Evolutionary conservation across 305 asterid genomes (phyloP), one percentile per base, ranked within the genome.

Genomic region (Vinca major): DNA sequence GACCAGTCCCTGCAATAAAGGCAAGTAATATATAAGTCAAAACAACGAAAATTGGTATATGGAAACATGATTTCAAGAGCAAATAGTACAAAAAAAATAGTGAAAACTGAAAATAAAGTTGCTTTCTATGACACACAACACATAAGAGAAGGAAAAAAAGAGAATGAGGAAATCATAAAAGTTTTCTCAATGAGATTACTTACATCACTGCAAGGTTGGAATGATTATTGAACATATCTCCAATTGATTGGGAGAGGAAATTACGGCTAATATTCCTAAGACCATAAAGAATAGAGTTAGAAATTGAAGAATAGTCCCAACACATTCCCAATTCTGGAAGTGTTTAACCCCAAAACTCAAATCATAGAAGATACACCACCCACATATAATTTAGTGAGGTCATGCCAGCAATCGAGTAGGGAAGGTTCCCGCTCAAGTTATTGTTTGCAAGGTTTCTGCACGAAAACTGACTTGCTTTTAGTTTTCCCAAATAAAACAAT

Each of bases 361-460:
- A 67, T 49, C 56, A 36, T 43, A 69, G 45, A 81, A 69, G 63
- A 70, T 56, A 68, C 54, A 71, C 71, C 69, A 84, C 98, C 89
- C 81, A 93, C 98, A 90, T 71, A 79, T 87, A 89, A 73, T 63
- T 83, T 68, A 93, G 89, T 14, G 85, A 72, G 65, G 79, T 70
- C 84, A 93, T 86, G 57, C 69, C 57, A 68, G 86, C 62, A 63
- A 93, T 62, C 58, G 97, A 93, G 72, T 85, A 93, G 43, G 99
- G 99, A 74, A 93, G 75, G 69, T 67, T 83, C 66, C 99, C 97
- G 64, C 84, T 90, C 67, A 93, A 57, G 76, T 86, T 89, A 83
- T 93, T 93, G 73, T 75, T 80, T 67, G 95, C 97, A 72, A 93
- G 86, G 81, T 90, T 93, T 83, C 99, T 93, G 96, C 77, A 83